Conservation (phyloP, 1,284 basidiomycete species). For the Pseudozyma tsukubaensis region DNA sequence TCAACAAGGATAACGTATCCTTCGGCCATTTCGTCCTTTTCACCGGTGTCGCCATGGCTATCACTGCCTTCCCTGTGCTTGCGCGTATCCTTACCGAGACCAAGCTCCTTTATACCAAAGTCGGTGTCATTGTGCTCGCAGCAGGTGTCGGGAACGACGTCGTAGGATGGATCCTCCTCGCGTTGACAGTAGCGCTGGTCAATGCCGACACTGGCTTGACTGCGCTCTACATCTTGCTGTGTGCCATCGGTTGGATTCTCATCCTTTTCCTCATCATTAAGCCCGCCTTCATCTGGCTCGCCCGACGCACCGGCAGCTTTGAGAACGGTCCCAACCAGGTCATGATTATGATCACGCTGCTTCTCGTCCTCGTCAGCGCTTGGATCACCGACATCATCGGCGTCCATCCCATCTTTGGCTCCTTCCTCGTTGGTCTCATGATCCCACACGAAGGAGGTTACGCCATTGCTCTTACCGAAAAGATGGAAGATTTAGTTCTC, state of each 20-base stretch:
- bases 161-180: slow-evolving; percentile 76
- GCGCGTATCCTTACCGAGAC: slow-evolving; percentile 76
- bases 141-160: slow-evolving; percentile 90
- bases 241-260: slow-evolving; percentile 83
- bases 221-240: slow-evolving; percentile 84
- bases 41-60: slow-evolving; percentile 88
- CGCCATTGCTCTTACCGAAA: slow-evolving; percentile 74
- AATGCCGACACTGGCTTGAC: slow-evolving; percentile 80
- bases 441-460: slow-evolving; percentile 89
- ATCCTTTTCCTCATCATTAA: slow-evolving; percentile 81
- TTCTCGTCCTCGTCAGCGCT: slow-evolving; percentile 80
- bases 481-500: slow-evolving; percentile 69
- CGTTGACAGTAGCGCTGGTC: slow-evolving; percentile 88
- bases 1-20: slow-evolving; percentile 74
- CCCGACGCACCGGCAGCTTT: slow-evolving; percentile 81
- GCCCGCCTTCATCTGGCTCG: slow-evolving; percentile 77
- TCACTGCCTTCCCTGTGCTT: slow-evolving; percentile 85
- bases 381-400: slow-evolving; percentile 91
- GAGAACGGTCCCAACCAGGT: slow-evolving; percentile 79
- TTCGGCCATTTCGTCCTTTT: slow-evolving; percentile 93
- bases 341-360: slow-evolving; percentile 82
- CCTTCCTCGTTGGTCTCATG: slow-evolving; percentile 85
- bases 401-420: slow-evolving; percentile 88
- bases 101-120: slow-evolving; percentile 86
- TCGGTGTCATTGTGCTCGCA: slow-evolving; percentile 90